These are phyloP conservation scores for Pholiota molesta DNA, from an alignment of 768 basidiomycete genomes.

Conservation along the genomic window DNA sequence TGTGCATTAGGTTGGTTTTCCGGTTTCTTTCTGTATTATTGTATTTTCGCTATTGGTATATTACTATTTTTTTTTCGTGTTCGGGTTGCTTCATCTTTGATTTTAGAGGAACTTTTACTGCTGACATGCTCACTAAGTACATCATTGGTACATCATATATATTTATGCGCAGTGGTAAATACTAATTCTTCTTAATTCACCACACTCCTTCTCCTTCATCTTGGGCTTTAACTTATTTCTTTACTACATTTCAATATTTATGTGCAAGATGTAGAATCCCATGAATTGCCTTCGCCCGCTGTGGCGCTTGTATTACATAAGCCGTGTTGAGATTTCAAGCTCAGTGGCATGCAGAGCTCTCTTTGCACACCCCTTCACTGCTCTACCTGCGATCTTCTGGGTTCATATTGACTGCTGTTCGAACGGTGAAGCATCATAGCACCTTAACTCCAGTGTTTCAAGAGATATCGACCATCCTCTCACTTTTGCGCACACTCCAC, in stretches of 20 bases:
- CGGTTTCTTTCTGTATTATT: constrained; percentile 1
- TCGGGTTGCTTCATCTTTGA: not conserved
- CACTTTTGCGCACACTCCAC: constrained; percentile 8
- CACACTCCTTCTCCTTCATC: too few species aligned
- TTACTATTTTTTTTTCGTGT: not conserved
- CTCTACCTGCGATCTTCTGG: constrained; percentile 5
- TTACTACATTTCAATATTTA: too few species aligned
- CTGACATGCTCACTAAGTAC: not conserved
- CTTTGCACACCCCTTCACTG: constrained; percentile 2
- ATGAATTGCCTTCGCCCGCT: not conserved
- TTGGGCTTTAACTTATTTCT: too few species aligned
- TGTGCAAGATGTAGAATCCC: too few species aligned
- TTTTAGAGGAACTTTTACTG: not conserved
- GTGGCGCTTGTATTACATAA: constrained; percentile 17
- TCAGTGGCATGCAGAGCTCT: constrained; percentile 10
- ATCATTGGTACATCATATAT: not conserved
- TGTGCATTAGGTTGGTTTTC: constrained; percentile 5
- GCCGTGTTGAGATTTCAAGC: constrained; percentile 19
- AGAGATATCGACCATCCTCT: not conserved
- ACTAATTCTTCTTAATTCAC: too few species aligned
- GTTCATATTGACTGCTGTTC: not conserved
- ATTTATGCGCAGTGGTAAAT: too few species aligned
- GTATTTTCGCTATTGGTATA: not conserved
- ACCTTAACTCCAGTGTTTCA: not conserved
- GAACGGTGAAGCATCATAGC: not conserved